Percentiles rank a stretch among this genome's conserved stretches.
phyloP scores from a whole-genome alignment of 1,284 basidiomycete genomes.

The Kalmanozyma brasiliensis region DNA sequence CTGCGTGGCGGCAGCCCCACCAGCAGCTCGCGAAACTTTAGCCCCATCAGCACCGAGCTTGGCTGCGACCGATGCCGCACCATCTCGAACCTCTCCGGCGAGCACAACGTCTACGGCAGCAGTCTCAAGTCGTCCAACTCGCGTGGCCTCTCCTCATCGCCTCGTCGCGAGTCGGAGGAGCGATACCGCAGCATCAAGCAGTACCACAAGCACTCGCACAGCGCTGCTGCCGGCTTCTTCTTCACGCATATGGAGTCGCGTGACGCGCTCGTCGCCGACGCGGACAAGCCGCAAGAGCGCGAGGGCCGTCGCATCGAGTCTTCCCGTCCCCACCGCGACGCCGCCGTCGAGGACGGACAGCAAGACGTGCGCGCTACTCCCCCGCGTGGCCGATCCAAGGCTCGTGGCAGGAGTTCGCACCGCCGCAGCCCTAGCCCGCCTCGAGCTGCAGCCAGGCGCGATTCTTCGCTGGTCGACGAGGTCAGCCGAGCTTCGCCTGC shows the following conservation, averaged over 20 bases:
- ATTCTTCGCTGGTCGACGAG: constrained; percentile 10
- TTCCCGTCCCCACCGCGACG: constrained; percentile 12
- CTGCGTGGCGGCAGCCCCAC: constrained; percentile 45
- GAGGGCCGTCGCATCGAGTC: constrained; percentile 23
- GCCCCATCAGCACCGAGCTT: constrained; percentile 37
- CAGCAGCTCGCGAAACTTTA: constrained; percentile 38
- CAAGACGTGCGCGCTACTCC: constrained; percentile 42
- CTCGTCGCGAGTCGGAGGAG: constrained; percentile 24
- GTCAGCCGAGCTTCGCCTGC: constrained; percentile 15
- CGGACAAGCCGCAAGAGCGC: constrained; percentile 7
- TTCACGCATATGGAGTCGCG: constrained; percentile 45
- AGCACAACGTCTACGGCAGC: constrained; percentile 43
- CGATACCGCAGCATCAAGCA: constrained; percentile 46
- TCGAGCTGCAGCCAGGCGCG: constrained; percentile 48
- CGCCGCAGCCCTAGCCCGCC: constrained; percentile 54
- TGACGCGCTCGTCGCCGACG: constrained; percentile 16
- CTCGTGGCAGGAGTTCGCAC: constrained; percentile 50
- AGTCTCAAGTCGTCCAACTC: constrained; percentile 35
- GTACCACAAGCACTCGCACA: constrained; percentile 56
- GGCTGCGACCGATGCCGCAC: constrained; percentile 52
- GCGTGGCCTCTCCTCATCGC: constrained; percentile 30
- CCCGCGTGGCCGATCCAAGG: constrained; percentile 54
- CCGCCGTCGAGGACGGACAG: constrained; percentile 10
- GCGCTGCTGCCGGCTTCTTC: constrained; percentile 49
- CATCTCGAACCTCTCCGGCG: constrained; percentile 43